Conservation (phyloP, 495 filamentous ascomycete species). For the Umbilicaria muhlenbergii region DNA sequence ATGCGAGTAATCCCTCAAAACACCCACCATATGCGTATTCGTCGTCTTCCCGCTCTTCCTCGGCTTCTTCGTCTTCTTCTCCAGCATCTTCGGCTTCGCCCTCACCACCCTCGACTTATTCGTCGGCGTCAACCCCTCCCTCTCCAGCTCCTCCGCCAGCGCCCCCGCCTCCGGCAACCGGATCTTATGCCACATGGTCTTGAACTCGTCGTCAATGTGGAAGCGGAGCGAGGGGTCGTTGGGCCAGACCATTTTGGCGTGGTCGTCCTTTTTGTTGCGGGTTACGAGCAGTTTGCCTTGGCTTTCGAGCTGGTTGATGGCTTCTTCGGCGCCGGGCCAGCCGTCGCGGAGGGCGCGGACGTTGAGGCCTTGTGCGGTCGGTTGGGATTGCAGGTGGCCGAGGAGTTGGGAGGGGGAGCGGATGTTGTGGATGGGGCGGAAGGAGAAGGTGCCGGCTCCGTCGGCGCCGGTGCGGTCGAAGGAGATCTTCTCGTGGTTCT, state of each 20-base stretch:
- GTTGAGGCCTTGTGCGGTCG: conserved; percentile 61
- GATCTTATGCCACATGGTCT: conserved; percentile 65
- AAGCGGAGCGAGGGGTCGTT: conserved; percentile 67
- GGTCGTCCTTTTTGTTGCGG: conserved; percentile 84
- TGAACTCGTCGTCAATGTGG: conserved; percentile 67
- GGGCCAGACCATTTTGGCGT: conserved; percentile 71
- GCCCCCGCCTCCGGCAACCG: conserved; percentile 59
- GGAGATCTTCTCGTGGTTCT: conserved; percentile 48
- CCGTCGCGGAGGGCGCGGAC: conserved; percentile 90
- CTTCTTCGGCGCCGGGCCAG: conserved; percentile 67
- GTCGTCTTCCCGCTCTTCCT: conserved; percentile 70
- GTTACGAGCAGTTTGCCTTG: conserved; percentile 69
- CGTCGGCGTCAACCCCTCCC: conserved; percentile 59
- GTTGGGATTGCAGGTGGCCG: conserved; percentile 60
- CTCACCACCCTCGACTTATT: conserved; percentile 56
- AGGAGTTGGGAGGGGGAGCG: conserved; percentile 58
- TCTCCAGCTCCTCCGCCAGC: conserved; percentile 57
- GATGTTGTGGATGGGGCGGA: conserved; percentile 68
- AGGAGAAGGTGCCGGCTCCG: conserved; percentile 54
- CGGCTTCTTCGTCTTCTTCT: conserved; percentile 46
- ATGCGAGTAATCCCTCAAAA: conserved; percentile 73
- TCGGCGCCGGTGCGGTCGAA: conserved; percentile 46
- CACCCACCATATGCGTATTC: conserved; percentile 81
- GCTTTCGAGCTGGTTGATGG: conserved; percentile 61
- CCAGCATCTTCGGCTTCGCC: conserved; percentile 35